Percentiles rank a stretch among this genome's conserved stretches.
These are phyloP conservation scores for Macrocybe gigantea DNA, from an alignment of 768 basidiomycete species.

Conservation along the genomic window DNA sequence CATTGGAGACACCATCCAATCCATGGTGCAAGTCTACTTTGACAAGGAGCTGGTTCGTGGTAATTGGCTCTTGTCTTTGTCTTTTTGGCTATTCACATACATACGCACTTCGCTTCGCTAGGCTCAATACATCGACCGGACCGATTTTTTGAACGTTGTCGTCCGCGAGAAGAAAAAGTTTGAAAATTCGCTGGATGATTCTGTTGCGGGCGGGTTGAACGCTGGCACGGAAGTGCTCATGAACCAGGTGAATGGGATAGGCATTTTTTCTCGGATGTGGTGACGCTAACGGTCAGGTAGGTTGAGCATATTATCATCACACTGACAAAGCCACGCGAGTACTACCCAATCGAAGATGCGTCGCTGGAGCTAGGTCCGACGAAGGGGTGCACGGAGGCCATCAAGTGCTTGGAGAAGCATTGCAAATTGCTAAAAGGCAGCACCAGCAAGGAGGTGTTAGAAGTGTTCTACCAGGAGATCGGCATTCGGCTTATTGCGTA, in stretches of 20 bases:
- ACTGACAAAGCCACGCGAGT: conserved; percentile 79
- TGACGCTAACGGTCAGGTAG: conserved; percentile 27
- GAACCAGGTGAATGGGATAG: conserved; percentile 65
- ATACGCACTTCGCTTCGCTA: conserved; percentile 15
- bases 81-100: conserved; percentile 1
- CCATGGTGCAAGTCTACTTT: conserved; percentile 97
- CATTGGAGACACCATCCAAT: conserved; percentile 94
- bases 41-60: conserved; percentile 83
- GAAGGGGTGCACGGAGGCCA: conserved; percentile 82
- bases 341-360: conserved; percentile 81
- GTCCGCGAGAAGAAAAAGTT: conserved; percentile 97
- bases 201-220: conserved; percentile 89
- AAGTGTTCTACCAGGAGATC: conserved; percentile 97
- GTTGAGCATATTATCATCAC: conserved; percentile 91
- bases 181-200: conserved; percentile 88
- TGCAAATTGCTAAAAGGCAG: conserved; percentile 89
- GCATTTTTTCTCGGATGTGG: background rate
- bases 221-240: conserved; percentile 93
- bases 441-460: conserved; percentile 92
- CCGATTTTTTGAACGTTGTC: conserved; percentile 89
- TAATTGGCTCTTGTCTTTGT: background rate
- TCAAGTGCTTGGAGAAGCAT: conserved; percentile 84
- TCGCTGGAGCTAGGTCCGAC: conserved; percentile 83
- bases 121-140: conserved; percentile 86
- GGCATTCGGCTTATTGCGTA: conserved; percentile 84